Base-by-base conservation (phyloP, 148 eudicot genomes). In the Hydrangea macrophylla region DNA sequence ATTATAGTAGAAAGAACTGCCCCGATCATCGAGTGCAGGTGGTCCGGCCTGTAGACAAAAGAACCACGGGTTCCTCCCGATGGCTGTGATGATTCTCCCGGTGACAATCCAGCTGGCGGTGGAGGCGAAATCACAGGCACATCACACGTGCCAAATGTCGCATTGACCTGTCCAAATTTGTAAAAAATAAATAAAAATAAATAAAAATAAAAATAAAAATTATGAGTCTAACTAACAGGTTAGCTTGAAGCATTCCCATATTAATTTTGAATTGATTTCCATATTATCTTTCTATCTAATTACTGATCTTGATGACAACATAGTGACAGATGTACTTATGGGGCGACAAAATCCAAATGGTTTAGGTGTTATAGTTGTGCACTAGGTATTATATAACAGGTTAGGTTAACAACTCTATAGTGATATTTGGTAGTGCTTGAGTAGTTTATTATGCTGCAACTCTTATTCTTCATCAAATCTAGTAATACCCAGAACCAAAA, bases 41-140 rank as follows among this genome's bases (percentile, higher is more conserved):
- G 70, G 30, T 55, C 55, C 0, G 66, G 50, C 32, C 37, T 63
- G 28, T 53, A 67, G 39, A 69, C 27, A 26, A 18, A 74, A 42
- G 74, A 69, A 68, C 72, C 77, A 2, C 20, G n/a, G n/a, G 33
- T 23, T 4, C 8, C 8, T 4, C 39, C 39, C 4, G 39, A 35
- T 15, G 4, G 55, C 37, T 64, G 28, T 3, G 85, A 24, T 27
- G 58, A 13, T 30, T 58, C 53, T 13, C 39, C 53, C 11, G 78
- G 54, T 12, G 81, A 39, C 24, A 73, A 64, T 59, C 68, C 81
- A 4, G 96, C 92, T 26, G 95, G 97, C 3, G 97, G 97, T 24
- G 97, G 97, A 60, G 97, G 97, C 39, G 97, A 81, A 39, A 92
- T 70, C 25, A 40, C 53, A 5, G 97, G 96, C 18, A 77, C 81